Percentiles rank a stretch among this genome's conserved stretches.
These are phyloP conservation scores for Penicillium sp. DNA, from an alignment of 2,329 filamentous ascomycete genomes.

Conservation along the genomic window DNA sequence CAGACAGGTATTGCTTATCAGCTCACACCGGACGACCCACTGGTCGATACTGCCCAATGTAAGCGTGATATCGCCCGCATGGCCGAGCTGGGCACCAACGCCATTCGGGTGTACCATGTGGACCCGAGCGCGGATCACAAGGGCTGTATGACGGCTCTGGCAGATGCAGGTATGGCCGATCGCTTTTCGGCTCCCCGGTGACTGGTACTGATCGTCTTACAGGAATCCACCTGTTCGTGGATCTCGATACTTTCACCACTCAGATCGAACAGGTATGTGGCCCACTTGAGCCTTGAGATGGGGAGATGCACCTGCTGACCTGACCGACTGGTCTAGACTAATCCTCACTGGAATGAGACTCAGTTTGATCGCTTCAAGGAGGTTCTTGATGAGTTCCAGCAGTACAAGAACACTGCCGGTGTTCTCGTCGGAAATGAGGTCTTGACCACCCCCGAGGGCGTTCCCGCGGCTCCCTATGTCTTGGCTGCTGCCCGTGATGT, in stretches of 20 bases:
- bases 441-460: constrained; percentile 53
- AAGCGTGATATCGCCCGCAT: constrained; percentile 73
- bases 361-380: constrained; percentile 68
- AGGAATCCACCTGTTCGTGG: constrained; percentile 72
- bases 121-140: constrained; percentile 70
- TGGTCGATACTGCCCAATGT: constrained; percentile 75
- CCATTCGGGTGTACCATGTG: constrained; percentile 87
- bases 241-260: constrained; percentile 63
- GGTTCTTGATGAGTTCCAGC: constrained; percentile 75
- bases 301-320: constrained; percentile 6
- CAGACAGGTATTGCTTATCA: constrained; percentile 70
- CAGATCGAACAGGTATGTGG: constrained; percentile 43
- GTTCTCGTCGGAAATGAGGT: constrained; percentile 91
- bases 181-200: neutral
- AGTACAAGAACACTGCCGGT: constrained; percentile 77
- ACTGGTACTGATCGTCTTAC: neutral
- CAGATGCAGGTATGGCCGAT: constrained; percentile 64
- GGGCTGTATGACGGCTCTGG: constrained; percentile 79
- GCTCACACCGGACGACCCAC: constrained; percentile 68
- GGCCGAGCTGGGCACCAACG: constrained; percentile 77
- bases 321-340: constrained; percentile 42
- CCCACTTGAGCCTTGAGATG: neutral
- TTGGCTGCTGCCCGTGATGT: constrained; percentile 80
- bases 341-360: constrained; percentile 70
- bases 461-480: constrained; percentile 74